Conservation (phyloP, 352 stramenopile genomes). For the Phytophthora fragariae region DNA sequence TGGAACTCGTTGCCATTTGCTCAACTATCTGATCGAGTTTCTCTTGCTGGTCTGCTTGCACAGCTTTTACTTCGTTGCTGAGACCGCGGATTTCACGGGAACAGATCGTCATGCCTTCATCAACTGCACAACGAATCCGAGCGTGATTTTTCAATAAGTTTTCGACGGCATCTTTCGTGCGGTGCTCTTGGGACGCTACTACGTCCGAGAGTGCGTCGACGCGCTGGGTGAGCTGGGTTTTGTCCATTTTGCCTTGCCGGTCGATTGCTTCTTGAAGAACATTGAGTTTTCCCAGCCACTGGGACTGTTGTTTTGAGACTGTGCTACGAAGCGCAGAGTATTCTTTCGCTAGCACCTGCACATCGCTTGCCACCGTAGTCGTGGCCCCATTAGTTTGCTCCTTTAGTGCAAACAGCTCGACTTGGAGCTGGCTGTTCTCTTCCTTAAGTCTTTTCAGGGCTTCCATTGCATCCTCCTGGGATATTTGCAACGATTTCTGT, state of each 20-base stretch:
- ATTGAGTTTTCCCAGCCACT: conserved; percentile 54
- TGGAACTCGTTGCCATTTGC: conserved; percentile 42
- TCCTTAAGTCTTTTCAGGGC: conserved; percentile 50
- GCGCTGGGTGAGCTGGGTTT: conserved; percentile 50
- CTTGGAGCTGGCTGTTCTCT: conserved; percentile 49
- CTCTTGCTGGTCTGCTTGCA: conserved; percentile 45
- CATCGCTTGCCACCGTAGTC: conserved; percentile 48
- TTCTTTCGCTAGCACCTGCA: conserved; percentile 58
- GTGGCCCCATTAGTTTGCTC: conserved; percentile 39
- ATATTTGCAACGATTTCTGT: conserved; percentile 51
- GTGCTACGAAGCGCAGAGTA: conserved; percentile 40
- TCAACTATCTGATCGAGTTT: conserved; percentile 42
- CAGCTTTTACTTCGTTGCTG: conserved; percentile 50
- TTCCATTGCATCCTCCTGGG: conserved; percentile 56
- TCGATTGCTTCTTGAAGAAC: conserved; percentile 54
- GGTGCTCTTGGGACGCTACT: conserved; percentile 46
- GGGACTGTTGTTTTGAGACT: conserved; percentile 48
- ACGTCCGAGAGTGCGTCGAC: conserved; percentile 55
- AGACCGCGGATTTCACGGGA: conserved; percentile 59
- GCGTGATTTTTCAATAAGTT: conserved; percentile 64
- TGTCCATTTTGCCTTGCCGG: conserved; percentile 58
- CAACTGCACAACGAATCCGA: conserved; percentile 55
- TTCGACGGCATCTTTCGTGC: conserved; percentile 51
- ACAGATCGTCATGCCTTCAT: conserved; percentile 67
- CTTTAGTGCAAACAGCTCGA: conserved; percentile 50